phyloP scores from a whole-genome alignment of 495 filamentous ascomycete genomes.

The Aspergillus campestris region DNA sequence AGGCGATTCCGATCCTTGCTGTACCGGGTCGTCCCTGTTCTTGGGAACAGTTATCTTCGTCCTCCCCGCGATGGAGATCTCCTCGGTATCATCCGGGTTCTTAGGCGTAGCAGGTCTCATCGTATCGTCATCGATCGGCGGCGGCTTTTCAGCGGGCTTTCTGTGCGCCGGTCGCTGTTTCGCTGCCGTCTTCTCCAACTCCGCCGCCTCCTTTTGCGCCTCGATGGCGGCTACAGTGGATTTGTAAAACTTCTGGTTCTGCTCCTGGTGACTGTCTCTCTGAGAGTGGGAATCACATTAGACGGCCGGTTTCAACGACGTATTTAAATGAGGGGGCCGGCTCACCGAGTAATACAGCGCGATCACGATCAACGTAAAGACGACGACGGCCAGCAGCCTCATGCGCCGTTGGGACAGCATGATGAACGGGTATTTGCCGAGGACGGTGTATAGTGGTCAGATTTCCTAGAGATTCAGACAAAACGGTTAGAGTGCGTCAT shows the following conservation, averaged over 20 bases:
- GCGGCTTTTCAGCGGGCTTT: conserved; percentile 24
- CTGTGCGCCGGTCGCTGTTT: conserved; percentile 21
- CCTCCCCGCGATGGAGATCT: conserved; percentile 55
- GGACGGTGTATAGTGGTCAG: no score
- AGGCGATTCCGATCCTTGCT: not conserved
- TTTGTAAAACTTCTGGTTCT: conserved; percentile 43
- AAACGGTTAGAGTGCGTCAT: no score
- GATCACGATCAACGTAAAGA: conserved; percentile 48
- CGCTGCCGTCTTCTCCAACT: conserved; percentile 19
- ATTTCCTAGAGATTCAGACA: no score
- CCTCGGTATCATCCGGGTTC: conserved; percentile 24
- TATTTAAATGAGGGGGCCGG: not conserved
- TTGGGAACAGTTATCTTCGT: conserved; percentile 50
- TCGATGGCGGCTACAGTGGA: conserved; percentile 43
- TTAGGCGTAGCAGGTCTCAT: conserved; percentile 34
- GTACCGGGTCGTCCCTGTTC: conserved; percentile 22
- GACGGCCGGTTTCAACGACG: not conserved
- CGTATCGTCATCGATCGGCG: conserved; percentile 43
- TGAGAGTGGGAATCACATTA: no score
- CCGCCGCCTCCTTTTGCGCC: conserved; percentile 25
- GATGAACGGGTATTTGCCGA: conserved; percentile 7
- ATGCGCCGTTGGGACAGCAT: conserved; percentile 70
- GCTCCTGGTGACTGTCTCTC: not conserved
- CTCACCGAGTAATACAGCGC: conserved; percentile 56
- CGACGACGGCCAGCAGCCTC: conserved; percentile 47